These are phyloP conservation scores for Magnusiomyces magnusii DNA, from an alignment of 1,139 yeast species.

Conservation along the genomic window DNA sequence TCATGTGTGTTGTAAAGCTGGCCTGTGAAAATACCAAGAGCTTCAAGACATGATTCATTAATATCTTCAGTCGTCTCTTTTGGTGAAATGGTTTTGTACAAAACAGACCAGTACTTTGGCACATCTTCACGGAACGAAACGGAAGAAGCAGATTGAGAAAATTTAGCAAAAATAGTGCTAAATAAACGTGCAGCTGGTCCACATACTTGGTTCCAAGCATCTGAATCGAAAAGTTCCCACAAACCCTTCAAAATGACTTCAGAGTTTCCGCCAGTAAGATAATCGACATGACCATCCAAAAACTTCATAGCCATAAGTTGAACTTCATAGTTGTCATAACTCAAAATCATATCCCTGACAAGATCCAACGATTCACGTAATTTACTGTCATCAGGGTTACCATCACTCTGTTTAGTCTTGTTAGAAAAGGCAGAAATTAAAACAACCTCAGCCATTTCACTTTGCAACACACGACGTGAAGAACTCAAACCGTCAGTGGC, in stretches of 20 bases:
- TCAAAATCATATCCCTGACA: conserved; percentile 11
- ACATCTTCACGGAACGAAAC: conserved; percentile 12
- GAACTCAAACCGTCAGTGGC: not conserved
- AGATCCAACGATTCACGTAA: not conserved
- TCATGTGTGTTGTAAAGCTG: conserved; percentile 4
- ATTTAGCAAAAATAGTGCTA: conserved; percentile 32
- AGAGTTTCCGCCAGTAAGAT: conserved; percentile 11
- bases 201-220: conserved; percentile 40
- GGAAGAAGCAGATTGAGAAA: conserved; percentile 17
- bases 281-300: conserved; percentile 19
- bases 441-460: conserved; percentile 13
- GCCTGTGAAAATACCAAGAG: conserved; percentile 42
- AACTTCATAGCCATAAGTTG: conserved; percentile 39
- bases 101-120: conserved; percentile 20
- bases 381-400: not conserved
- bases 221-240: conserved; percentile 27
- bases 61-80: conserved; percentile 40
- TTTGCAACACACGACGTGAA: conserved; percentile 9
- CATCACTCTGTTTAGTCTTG: too few relatives aligned
- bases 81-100: conserved; percentile 27
- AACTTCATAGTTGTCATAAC: conserved; percentile 38
- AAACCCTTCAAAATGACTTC: conserved; percentile 25
- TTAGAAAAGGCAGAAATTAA: conserved; percentile 4
- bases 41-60: conserved; percentile 42
- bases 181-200: conserved; percentile 39